Conservation (phyloP, 2,329 filamentous ascomycete genomes). For the Pseudocercospora macadamiae region DNA sequence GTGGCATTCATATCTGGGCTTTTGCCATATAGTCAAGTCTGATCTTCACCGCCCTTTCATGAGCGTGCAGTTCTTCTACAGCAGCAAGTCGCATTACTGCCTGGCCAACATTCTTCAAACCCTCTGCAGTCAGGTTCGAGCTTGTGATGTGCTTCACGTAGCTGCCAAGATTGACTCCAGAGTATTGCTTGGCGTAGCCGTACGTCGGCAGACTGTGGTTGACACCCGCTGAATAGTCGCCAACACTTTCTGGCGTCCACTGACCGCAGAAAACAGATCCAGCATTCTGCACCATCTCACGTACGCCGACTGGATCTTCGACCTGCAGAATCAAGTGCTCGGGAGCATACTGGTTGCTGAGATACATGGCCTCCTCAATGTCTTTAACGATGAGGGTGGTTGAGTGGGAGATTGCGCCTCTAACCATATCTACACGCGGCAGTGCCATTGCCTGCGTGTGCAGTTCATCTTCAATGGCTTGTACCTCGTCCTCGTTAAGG, state of each 20-base stretch:
- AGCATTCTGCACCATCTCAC: slow-evolving; percentile 84
- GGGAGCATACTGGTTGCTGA: slow-evolving; percentile 94
- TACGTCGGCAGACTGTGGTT: slow-evolving; percentile 98
- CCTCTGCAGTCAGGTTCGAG: slow-evolving; percentile 83
- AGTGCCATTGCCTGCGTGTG: slow-evolving; percentile 84
- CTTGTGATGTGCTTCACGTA: slow-evolving; percentile 99
- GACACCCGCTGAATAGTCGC: slow-evolving; percentile 96
- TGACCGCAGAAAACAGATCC: slow-evolving; percentile 94
- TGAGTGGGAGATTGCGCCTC: slow-evolving; percentile 86
- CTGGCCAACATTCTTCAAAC: slow-evolving; percentile 78
- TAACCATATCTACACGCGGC: slow-evolving; percentile 89
- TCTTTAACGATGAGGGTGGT: slow-evolving; percentile 79
- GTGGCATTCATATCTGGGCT: neutral
- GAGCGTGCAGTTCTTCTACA: slow-evolving; percentile 92
- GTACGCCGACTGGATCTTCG: slow-evolving; percentile 71
- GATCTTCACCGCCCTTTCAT: slow-evolving; percentile 73
- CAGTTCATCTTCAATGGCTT: slow-evolving; percentile 87
- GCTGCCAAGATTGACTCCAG: slow-evolving; percentile 91
- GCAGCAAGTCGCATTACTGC: slow-evolving; percentile 95
- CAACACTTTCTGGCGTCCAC: slow-evolving; percentile 97
- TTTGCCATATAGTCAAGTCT: slow-evolving; percentile 49
- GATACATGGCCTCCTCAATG: slow-evolving; percentile 72
- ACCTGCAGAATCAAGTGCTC: slow-evolving; percentile 96
- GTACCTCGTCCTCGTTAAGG: slow-evolving; percentile 70
- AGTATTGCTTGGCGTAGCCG: slow-evolving; percentile 97